phyloP scores from a whole-genome alignment of 768 basidiomycete species.

The Pleurotus citrinopileatus region DNA sequence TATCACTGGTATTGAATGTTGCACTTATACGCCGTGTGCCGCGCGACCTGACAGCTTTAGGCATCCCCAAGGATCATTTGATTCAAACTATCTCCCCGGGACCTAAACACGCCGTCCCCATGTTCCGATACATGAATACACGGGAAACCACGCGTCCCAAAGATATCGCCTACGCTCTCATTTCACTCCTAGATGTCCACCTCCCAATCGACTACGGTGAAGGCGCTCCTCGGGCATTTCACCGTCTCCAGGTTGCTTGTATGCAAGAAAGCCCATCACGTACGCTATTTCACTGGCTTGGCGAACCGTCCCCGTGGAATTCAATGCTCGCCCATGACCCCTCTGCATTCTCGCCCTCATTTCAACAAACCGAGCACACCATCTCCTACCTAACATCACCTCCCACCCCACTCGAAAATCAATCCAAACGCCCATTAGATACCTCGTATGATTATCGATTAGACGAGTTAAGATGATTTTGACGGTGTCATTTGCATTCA shows the following conservation, averaged over 20 bases:
- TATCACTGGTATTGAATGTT: no score
- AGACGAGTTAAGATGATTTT: background rate
- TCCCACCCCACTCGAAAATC: no score
- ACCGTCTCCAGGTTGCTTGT: background rate
- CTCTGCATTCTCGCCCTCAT: no score
- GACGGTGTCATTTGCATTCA: background rate
- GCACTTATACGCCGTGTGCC: no score
- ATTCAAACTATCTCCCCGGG: background rate
- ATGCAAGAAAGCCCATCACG: no score
- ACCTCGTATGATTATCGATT: no score
- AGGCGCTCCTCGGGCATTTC: background rate
- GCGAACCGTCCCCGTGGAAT: background rate
- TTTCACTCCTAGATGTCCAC: background rate
- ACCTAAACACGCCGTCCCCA: background rate
- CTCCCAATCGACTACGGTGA: slow-evolving; percentile 1
- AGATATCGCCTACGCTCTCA: background rate
- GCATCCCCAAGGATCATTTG: background rate
- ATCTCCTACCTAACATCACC: background rate
- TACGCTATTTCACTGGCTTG: background rate
- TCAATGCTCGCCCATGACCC: background rate
- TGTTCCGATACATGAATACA: background rate
- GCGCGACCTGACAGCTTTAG: no score
- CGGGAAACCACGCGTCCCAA: slow-evolving; percentile 3
- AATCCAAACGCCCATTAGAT: no score
- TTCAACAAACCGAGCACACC: no score